Conservation (phyloP, 495 filamentous ascomycete species). For the Filosporella fistucella region DNA sequence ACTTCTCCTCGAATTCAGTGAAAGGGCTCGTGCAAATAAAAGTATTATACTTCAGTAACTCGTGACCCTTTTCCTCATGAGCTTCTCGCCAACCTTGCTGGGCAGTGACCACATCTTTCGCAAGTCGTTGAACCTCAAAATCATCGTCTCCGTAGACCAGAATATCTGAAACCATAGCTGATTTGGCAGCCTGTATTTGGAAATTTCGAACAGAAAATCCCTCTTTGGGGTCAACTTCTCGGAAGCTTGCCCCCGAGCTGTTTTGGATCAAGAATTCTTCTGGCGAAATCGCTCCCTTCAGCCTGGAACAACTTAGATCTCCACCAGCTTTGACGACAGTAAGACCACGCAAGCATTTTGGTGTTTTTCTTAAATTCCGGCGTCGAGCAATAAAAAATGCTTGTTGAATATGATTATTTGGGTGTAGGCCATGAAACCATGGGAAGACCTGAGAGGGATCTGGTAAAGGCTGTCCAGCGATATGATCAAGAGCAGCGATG, state of each 20-base stretch:
- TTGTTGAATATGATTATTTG: constrained; percentile 80
- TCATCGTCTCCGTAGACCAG: constrained; percentile 80
- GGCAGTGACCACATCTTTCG: constrained; percentile 66
- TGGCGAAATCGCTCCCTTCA: constrained; percentile 81
- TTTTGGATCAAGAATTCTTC: constrained; percentile 64
- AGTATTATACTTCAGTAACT: constrained; percentile 70
- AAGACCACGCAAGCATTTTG: constrained; percentile 73
- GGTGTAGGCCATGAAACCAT: constrained; percentile 97
- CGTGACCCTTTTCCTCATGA: constrained; percentile 48
- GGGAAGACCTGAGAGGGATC: constrained; percentile 84
- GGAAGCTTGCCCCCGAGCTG: constrained; percentile 19
- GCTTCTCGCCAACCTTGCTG: constrained; percentile 69
- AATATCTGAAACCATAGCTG: constrained; percentile 85
- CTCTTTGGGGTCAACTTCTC: constrained; percentile 67
- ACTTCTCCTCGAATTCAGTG: constrained; percentile 64
- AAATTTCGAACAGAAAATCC: constrained; percentile 89
- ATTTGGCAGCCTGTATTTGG: constrained; percentile 90
- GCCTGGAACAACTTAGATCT: constrained; percentile 63
- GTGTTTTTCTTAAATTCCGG: constrained; percentile 66
- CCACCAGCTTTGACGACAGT: constrained; percentile 87
- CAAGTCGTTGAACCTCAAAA: constrained; percentile 58
- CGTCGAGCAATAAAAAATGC: constrained; percentile 81
- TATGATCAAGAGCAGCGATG: constrained; percentile 66
- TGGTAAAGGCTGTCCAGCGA: constrained; percentile 73
- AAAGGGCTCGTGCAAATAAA: constrained; percentile 72